Evolutionary conservation across 176 grass and related monocot species (phyloP).

Genomic region (Triticum aestivum): IWGSC_CS_RefSeq_v2.1 NC_057796.1:231702345-231702844

Average conservation of each 20-base stretch:
- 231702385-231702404: slow-evolving; percentile 28
- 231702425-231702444: slow-evolving; percentile 4
- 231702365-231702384: slow-evolving; percentile 43
- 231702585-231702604: background rate
- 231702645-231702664: slow-evolving; percentile 30
- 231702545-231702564: too few relatives aligned
- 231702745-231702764: slow-evolving; percentile 57
- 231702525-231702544: background rate
- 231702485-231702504: background rate
- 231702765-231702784: slow-evolving; percentile 48
- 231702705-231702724: slow-evolving; percentile 65
- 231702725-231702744: slow-evolving; percentile 78
- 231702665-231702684: slow-evolving; percentile 38
- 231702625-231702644: slow-evolving; percentile 26
- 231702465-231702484: slow-evolving; percentile 24
- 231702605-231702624: slow-evolving; percentile 48
- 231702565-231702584: background rate
- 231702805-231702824: slow-evolving; percentile 71
- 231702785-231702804: slow-evolving; percentile 78
- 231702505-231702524: slow-evolving; percentile 5
- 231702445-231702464: slow-evolving; percentile 11
- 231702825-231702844: slow-evolving; percentile 90
- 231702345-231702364: background rate
- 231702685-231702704: slow-evolving; percentile 67
- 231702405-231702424: slow-evolving; percentile 17